Evolutionary conservation across 805 yeast genomes (phyloP), one percentile per base, ranked within the genome.

Genomic region (Metschnikowia continentalis): DNA sequence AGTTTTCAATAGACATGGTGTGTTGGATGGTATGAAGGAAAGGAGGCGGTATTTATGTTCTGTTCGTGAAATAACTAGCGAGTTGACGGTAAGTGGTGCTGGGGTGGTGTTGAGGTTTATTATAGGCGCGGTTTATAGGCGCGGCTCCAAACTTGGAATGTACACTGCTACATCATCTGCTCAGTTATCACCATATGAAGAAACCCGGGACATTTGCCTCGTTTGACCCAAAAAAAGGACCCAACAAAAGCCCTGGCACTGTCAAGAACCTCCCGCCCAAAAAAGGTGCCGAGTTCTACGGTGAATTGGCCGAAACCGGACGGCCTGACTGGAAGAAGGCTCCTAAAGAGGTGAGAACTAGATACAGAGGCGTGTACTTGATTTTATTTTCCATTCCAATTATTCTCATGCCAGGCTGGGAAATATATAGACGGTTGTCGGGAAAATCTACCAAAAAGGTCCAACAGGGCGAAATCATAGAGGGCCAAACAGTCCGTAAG

Each of bases 261-360:
- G 48, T 36, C 7, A 39, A 35, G 37, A 46, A 35, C 26, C 46
- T 49, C 5, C 42, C 45, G 5, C 58, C 56, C n/a, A 57, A 59
- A 11, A 58, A 62, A 26, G 60, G 67, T 10, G 74, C 71, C 5
- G 35, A 8, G 41, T 74, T 73, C 52, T 62, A 70, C 33, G 57
- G 62, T 40, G 73, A 68, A 47, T 59, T 72, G 51, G 68, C 65
- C 6, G 69, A 69, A 42, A 72, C 77, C 0, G 78, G 77, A 8
- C 58, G 61, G 49, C 72, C 74, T 5, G 65, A 73, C 58, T 74
- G 78, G 78, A 71, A 72, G 47, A 70, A 67, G 54, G 77, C 77
- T 0, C 76, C 77, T 2, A 56, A 59, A 46, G 75, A 66, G 40
- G 61, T 74, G 19, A 69, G 63, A 52, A 62, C 59, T 11, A 53